Base-by-base conservation (phyloP, 805 yeast genomes). In the Limtongozyma cylindracea region DNA sequence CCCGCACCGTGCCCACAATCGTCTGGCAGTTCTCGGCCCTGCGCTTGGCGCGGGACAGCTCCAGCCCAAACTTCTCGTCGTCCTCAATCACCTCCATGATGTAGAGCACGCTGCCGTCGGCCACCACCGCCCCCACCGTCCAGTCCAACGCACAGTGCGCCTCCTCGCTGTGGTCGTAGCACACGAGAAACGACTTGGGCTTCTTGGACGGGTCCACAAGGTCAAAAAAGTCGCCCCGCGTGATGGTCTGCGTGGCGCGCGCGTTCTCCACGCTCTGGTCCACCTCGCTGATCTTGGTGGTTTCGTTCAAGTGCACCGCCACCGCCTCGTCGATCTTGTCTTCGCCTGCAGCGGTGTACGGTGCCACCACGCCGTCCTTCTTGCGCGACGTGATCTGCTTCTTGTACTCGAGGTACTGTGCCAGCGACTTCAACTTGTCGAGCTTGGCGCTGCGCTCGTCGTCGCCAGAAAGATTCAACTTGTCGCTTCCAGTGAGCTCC, bases 111-210 rank as follows among this genome's bases (percentile, higher is more conserved):
- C 78, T 72, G 0, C 88, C 88, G 35, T 76, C 80, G 12, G 68
- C 71, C 21, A 80, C 52, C 1, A 78, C 70, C 0, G 91, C 62
- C 3, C 95, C 95, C 31, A 82, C 53, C 19, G 80, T 62, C 73
- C 93, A 80, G 34, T 77, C 88, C 12, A 82, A 50, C 0, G 94
- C 88, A 41, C 72, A 73, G 18, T 56, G 53, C 2, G 91, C 69
- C 38, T 78, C 94, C 1, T 77, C 72, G 3, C 84, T 66, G 29
- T 72, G 57, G 39, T 82, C 94, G 49, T 72, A 61, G 35, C 88
- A 77, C 11, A 78, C 56, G 21, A 80, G 44, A 40, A 67, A 77
- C 37, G 74, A 60, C 31, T 64, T 63, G 19, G 58, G 58, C 6
- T 6, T 5, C 6, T 13, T 6, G n/a, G n/a, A n/a, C 15, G 5